Base-by-base conservation (phyloP, 2,329 filamentous ascomycete species). In the Neoscytalidium dimidiatum region DNA sequence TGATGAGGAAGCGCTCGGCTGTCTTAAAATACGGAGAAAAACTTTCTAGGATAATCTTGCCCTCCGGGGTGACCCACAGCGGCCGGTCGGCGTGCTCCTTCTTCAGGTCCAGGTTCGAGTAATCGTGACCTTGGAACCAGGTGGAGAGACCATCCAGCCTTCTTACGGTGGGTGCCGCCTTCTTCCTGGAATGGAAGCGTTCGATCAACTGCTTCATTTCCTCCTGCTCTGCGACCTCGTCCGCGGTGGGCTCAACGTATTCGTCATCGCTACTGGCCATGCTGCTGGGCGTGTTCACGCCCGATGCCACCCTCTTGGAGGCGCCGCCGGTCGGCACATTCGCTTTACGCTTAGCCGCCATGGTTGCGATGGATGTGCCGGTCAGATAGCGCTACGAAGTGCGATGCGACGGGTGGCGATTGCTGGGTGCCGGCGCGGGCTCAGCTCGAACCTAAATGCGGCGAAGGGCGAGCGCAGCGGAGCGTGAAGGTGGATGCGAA, bases 1-100 rank as follows among this genome's bases (percentile, higher is more conserved):
- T 97, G 71, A 96, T 97, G 66, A 99, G 83, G 75, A 99, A 97
- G 76, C 97, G 93, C 75, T 97, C 93, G 0, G 92, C 94, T 73
- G 94, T 90, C 65, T 90, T 86, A 65, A 94, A 93, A 64, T 95
- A 83, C 2, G 94, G 91, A 61, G 92, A 94, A 81, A 97, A 98
- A 71, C 93, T 96, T 82, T 99, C 94, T 48, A 98, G 84, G 31
- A 96, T 95, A 74, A 98, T 95, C 68, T 90, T 89, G 38, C 92
- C 93, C 52, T 90, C 83, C 2, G 93, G 92, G 75, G 97, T 93
- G 70, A 99, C 95, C 92, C 93, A 98, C 66, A 98, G 84, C 17
- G 95, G 95, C 17, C 95, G 89, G 73, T 94, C 92, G 68, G 89
- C 87, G 80, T 96, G 93, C 77, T 98, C 94, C 3, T 90, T 87